These are phyloP conservation scores for Climacium dendroides DNA, from an alignment of 225 moss, liverwort and hornwort genomes.

Conservation along the genomic window DNA sequence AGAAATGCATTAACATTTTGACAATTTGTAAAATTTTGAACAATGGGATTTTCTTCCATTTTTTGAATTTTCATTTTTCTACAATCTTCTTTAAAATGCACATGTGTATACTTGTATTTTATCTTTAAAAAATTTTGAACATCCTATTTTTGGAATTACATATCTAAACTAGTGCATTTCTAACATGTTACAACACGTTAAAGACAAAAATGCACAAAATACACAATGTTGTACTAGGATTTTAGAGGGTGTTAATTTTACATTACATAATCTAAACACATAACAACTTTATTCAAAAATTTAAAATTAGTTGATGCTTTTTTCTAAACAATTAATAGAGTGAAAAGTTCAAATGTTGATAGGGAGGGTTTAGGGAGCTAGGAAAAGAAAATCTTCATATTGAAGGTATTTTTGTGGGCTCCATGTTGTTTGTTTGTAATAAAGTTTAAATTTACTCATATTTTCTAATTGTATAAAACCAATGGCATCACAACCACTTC, in stretches of 20 bases:
- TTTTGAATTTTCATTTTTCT: not conserved
- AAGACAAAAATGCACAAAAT: not conserved
- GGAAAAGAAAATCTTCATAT: not conserved
- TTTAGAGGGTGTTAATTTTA: not conserved
- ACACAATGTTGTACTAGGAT: accelerated
- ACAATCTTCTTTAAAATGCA: not conserved
- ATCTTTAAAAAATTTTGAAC: not conserved
- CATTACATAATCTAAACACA: accelerated
- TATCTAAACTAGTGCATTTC: not conserved
- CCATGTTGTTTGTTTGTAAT: not conserved
- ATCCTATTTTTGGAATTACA: not conserved
- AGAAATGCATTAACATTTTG: not conserved
- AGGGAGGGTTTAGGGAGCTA: accelerated
- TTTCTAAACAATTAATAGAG: accelerated
- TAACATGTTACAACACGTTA: accelerated
- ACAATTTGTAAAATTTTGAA: not conserved
- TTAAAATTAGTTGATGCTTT: not conserved
- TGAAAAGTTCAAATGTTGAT: not conserved
- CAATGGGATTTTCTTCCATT: not conserved
- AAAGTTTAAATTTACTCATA: not conserved
- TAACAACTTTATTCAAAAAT: not conserved
- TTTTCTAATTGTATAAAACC: too few relatives aligned
- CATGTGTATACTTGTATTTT: not conserved
- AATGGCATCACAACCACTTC: too few relatives aligned
- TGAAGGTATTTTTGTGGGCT: not conserved